Base-by-base conservation (phyloP, 495 filamentous ascomycete genomes). In the Glonium stellatum region DNA sequence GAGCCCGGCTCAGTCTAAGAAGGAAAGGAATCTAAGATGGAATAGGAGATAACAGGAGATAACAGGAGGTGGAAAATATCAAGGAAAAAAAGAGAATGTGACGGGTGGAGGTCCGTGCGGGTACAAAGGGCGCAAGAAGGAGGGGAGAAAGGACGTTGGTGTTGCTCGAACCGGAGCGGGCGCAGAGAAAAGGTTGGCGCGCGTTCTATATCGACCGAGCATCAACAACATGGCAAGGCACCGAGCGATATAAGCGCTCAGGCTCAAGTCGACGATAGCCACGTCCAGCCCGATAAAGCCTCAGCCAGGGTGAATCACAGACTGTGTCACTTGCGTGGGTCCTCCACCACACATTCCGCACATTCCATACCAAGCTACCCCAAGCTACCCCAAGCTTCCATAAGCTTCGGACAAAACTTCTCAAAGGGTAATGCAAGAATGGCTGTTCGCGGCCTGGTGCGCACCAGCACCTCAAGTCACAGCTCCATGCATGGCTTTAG, bases 221-320 rank as follows among this genome's bases (percentile, higher is more conserved):
- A 48, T 31, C 37, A 34, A 41, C 21, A 37, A 23, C 11, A 35
- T 57, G 49, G 22, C 62, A 37, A 58, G 57, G 54, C 59, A 59
- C 59, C 55, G 49, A 55, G 59, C 55, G 51, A 49, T 57, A 27
- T 55, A 67, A 57, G 65, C 65, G 65, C 65, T 58, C 47, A 57
- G 25, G 60, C 64, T 60, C 48, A 51, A 61, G 61, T 60, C 57
- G 21, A 46, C 55, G 37, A 56, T 22, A 61, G 52, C 46, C n/a
- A 57, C 64, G 64, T 55, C 57, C 63, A 63, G 46, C 60, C 55
- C 51, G 58, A 31, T 44, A 58, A 57, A 44, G 52, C 58, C 62
- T 58, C 64, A 53, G 39, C 47, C 48, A 22, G 49, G 36, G 60
- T 58, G 63, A 65, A 41, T 52, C 63, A 55, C 46, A 9, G 9